Evolutionary conservation across 441 rosid species (phyloP), one percentile per base, ranked within the genome.

Genomic region (Breynia disticha): DNA sequence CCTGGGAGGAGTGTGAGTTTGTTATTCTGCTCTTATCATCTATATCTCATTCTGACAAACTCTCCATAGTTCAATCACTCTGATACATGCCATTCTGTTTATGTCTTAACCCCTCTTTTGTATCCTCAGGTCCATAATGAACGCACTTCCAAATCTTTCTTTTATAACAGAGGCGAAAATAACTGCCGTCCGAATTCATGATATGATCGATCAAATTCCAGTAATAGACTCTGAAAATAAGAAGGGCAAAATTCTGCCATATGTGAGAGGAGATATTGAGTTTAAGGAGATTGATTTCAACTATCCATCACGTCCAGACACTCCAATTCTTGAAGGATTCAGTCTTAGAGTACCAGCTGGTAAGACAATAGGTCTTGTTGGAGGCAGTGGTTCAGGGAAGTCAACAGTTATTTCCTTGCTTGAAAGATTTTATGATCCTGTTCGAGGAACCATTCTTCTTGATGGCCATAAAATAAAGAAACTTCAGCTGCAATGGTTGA

Each of bases 321-420:
- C 56, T 21, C 62, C 47, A 42, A 52, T 71, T 46, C 64, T 73
- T 12, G 60, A 56, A 5, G 46, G 71, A 35, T 62, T 77, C 56
- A 61, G 60, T 66, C 72, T 77, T 35, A 60, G 53, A 56, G 64
- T 73, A 24, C 48, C 39, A 19, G 70, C 79, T 5, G 75, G 79
- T 52, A 68, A 19, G 56, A 68, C 58, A 2, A 57, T 71, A 7
- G 79, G 74, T 13, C 71, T 77, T 41, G 79, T 73, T 28, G 76
- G 81, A 35, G 70, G 69, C 37, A 73, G 76, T 46, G 81, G 81
- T 42, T 76, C 74, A 0, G 78, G 74, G 45, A 73, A 76, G 66
- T 76, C 78, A 54, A 71, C 76, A 5, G 45, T 67, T 41, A 62
- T 77, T 48, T 66, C 73, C 43, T 64, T 77, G 66, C 69, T 73